A percentile compares a stretch with the other conserved stretches of the same genome.
phyloP scores from a whole-genome alignment of 768 basidiomycete genomes.

The Polyporus arcularius region DNA sequence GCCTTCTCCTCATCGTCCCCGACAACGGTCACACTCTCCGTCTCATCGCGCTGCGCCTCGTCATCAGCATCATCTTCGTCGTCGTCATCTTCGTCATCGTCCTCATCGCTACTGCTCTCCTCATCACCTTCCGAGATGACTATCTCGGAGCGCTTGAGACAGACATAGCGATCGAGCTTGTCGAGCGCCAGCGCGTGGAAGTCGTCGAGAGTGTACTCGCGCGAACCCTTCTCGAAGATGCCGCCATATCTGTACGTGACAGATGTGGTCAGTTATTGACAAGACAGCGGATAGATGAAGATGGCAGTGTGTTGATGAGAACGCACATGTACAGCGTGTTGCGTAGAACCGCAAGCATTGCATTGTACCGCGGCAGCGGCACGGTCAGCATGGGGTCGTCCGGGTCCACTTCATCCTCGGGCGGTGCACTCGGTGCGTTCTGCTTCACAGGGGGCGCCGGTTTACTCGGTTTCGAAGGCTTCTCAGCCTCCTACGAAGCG shows the following conservation, averaged over 20 bases:
- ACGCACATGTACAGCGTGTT: slow-evolving; percentile 87
- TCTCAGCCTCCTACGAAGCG: not conserved
- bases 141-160: slow-evolving; percentile 68
- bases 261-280: not conserved
- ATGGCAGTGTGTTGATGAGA: not conserved
- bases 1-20: slow-evolving; percentile 25
- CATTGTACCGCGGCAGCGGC: slow-evolving; percentile 80
- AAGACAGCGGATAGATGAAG: not conserved
- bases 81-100: slow-evolving; percentile 58
- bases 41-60: slow-evolving; percentile 36
- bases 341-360: slow-evolving; percentile 82
- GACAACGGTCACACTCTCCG: slow-evolving; percentile 26
- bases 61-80: slow-evolving; percentile 48
- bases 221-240: slow-evolving; percentile 78
- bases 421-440: not conserved
- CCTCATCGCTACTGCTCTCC: slow-evolving; percentile 63
- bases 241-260: slow-evolving; percentile 70
- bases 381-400: slow-evolving; percentile 61
- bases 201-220: slow-evolving; percentile 89
- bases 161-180: slow-evolving; percentile 78
- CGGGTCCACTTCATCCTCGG: slow-evolving; percentile 45
- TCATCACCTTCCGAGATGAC: slow-evolving; percentile 63
- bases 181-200: slow-evolving; percentile 81
- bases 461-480: slow-evolving; percentile 1
- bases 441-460: not conserved